Evolutionary conservation across 495 filamentous ascomycete genomes (phyloP), one percentile per base, ranked within the genome.

Genomic region (Tuber melanosporum): DNA sequence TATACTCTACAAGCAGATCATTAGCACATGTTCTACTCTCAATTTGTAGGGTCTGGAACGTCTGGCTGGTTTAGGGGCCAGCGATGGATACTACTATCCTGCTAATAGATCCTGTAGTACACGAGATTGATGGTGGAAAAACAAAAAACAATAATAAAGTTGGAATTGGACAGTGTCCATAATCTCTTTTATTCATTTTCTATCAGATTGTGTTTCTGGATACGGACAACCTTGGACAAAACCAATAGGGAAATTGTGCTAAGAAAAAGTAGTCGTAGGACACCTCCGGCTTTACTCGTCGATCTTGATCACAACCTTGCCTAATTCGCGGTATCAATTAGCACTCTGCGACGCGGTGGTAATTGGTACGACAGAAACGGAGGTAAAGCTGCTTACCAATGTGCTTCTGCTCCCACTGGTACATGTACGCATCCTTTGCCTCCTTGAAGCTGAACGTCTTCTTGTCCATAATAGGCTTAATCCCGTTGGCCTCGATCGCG

Each of bases 401-500:
- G 69, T 75, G 74, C 26, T 71, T 75, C 45, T 71, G 62, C 14
- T 71, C 62, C 57, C 44, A 19, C 57, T 44, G 49, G 19, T 47
- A 73, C 2, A 45, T 17, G 62, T 44, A 71, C 17, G 70, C 74
- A 41, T 75, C 43, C 43, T 36, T 26, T 3, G 74, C 74, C 74
- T 73, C 74, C 42, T 75, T 70, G 41, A 75, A 73, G 43, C 20
- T n/a, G 9, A 72, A 75, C 1, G 22, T 52, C 46, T 10, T 32
- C 69, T 73, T 75, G 20, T 72, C 19, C 45, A 72, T 10, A 32
- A 62, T 20, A 14, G 71, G 71, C 41, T 42, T 43, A 72, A 46
- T 43, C 19, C 36, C 71, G 6, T 43, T 72, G n/a, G 46, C 39
- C 71, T 72, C 71, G 14, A 72, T 43, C 14, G 46, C 42, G n/a